These are phyloP conservation scores for Phylloporus sp. DNA, from an alignment of 768 basidiomycete genomes.

Conservation along the genomic window DNA sequence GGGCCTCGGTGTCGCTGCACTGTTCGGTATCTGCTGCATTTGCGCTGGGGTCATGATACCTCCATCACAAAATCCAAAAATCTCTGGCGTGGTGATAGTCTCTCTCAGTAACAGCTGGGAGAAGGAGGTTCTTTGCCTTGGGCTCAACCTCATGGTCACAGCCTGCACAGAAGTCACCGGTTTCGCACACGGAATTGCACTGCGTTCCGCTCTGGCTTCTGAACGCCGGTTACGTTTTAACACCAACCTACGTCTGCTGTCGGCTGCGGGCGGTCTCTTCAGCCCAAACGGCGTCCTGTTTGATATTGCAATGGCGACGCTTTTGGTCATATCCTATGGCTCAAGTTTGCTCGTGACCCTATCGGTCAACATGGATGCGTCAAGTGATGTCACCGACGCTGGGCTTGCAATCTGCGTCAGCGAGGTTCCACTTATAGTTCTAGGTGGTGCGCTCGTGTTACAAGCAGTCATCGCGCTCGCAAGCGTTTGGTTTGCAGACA, in stretches of 20 bases:
- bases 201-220: constrained; percentile 27
- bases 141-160: constrained; percentile 23
- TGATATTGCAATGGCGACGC: constrained; percentile 22
- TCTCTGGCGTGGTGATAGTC: constrained; percentile 20
- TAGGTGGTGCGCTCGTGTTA: constrained; percentile 21
- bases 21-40: constrained; percentile 24
- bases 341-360: constrained; percentile 25
- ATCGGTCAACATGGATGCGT: constrained; percentile 12
- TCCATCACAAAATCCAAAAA: constrained; percentile 18
- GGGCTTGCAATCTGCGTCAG: constrained; percentile 16
- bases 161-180: constrained; percentile 29
- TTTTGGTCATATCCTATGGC: constrained; percentile 28
- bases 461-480: constrained; percentile 24
- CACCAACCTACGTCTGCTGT: no score
- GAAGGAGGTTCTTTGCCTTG: constrained; percentile 20
- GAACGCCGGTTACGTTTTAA: constrained; percentile 20
- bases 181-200: constrained; percentile 21
- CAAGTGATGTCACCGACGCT: constrained; percentile 4
- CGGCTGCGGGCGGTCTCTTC: constrained; percentile 14
- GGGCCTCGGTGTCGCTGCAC: constrained; percentile 20
- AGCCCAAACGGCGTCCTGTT: constrained; percentile 23
- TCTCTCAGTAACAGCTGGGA: constrained; percentile 9
- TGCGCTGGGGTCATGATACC: constrained; percentile 20
- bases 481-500: constrained; percentile 18
- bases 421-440: constrained; percentile 26